phyloP scores from a whole-genome alignment of 2,329 filamentous ascomycete genomes.

The Hymenotorrendiella dingleyae region DNA sequence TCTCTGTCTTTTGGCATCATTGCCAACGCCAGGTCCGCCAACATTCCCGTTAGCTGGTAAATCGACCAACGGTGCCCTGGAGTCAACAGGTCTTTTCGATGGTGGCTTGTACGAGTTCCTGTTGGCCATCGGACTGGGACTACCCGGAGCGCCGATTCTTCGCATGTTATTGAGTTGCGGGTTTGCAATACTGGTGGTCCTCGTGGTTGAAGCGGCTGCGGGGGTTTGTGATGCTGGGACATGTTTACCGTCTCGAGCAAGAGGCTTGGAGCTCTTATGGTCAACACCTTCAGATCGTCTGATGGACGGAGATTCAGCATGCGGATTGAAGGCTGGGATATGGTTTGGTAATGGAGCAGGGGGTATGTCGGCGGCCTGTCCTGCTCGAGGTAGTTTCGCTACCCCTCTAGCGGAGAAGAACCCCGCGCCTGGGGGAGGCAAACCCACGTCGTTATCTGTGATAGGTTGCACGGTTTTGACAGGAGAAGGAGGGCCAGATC shows the following conservation, averaged over 20 bases:
- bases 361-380: conserved; percentile 7
- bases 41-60: conserved; percentile 26
- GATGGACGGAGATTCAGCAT: conserved; percentile 75
- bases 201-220: conserved; percentile 8
- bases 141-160: conserved; percentile 53
- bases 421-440: conserved; percentile 32
- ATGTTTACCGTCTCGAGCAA: conserved; percentile 53
- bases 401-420: conserved; percentile 63
- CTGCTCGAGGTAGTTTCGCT: conserved; percentile 45
- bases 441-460: conserved; percentile 9
- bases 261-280: conserved; percentile 66
- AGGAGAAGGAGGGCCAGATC: conserved; percentile 25
- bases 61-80: conserved; percentile 26
- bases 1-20: conserved; percentile 30
- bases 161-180: conserved; percentile 48
- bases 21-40: conserved; percentile 11
- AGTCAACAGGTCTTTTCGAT: conserved; percentile 34
- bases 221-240: conserved; percentile 34
- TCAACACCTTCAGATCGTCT: conserved; percentile 85
- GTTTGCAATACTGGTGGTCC: conserved; percentile 38
- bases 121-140: conserved; percentile 51
- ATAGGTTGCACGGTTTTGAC: conserved; percentile 7
- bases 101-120: conserved; percentile 53
- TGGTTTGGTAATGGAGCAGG: conserved; percentile 38
- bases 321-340: conserved; percentile 62